phyloP scores from a whole-genome alignment of 176 grass and related monocot species.

The Alloteropsis semialata region DNA sequence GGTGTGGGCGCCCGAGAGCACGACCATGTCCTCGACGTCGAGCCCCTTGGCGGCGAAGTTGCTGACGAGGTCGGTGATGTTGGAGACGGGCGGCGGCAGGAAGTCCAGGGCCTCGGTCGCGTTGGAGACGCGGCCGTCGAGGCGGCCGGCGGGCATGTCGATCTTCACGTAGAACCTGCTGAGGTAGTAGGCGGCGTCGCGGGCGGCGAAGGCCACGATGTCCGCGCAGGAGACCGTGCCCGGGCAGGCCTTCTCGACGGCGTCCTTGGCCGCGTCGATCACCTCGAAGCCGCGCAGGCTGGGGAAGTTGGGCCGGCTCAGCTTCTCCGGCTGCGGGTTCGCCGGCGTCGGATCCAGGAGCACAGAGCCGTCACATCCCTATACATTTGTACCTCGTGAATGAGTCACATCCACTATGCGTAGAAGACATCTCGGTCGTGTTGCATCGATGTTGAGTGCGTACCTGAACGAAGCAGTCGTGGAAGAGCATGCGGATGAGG shows the following conservation, averaged over 20 bases:
- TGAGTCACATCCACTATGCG: neutral
- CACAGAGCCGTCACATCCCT: constrained; percentile 54
- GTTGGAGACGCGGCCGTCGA: constrained; percentile 35
- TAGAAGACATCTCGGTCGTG: neutral
- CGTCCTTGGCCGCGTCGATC: constrained; percentile 42
- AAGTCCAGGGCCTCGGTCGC: constrained; percentile 9
- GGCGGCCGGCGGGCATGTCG: constrained; percentile 43
- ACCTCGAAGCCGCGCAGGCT: constrained; percentile 56
- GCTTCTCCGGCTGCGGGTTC: constrained; percentile 35
- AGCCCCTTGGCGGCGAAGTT: constrained; percentile 45
- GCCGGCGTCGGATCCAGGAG: constrained; percentile 35
- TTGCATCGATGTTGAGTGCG: neutral
- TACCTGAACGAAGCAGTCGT: constrained; percentile 47
- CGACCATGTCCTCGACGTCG: constrained; percentile 35
- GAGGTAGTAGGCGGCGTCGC: constrained; percentile 36
- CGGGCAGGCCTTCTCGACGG: constrained; percentile 37
- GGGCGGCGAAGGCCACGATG: constrained; percentile 43
- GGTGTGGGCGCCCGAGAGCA: constrained; percentile 41
- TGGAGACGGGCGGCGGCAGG: constrained; percentile 33
- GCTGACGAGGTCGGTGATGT: neutral
- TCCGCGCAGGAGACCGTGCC: constrained; percentile 43
- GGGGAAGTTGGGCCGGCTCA: neutral
- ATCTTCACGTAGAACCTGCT: neutral
- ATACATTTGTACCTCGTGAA: too few relatives aligned
- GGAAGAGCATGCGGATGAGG: constrained; percentile 49